These are phyloP conservation scores for Postia placenta DNA, from an alignment of 768 basidiomycete species.

Conservation along the genomic window DNA sequence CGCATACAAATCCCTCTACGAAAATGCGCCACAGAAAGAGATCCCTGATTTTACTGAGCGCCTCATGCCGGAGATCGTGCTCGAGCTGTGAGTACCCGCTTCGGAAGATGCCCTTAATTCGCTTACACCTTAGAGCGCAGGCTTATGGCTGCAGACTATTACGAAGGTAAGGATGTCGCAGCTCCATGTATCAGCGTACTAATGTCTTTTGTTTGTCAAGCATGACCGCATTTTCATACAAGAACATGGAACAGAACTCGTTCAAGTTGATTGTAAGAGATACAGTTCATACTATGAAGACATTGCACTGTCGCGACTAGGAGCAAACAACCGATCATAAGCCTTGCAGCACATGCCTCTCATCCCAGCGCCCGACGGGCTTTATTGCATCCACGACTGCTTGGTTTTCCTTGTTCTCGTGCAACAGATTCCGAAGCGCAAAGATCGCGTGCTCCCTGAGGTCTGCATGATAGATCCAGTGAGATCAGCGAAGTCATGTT, in stretches of 20 bases:
- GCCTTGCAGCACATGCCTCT: slow-evolving; percentile 43
- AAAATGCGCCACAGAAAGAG: slow-evolving; percentile 62
- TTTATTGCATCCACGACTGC: slow-evolving; percentile 68
- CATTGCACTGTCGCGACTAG: neutral
- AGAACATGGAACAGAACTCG: no score
- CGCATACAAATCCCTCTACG: slow-evolving; percentile 76
- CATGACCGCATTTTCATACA: no score
- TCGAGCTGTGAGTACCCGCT: slow-evolving; percentile 72
- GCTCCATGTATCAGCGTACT: no score
- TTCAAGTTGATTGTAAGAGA: no score
- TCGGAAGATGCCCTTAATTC: neutral
- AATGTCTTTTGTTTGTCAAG: no score
- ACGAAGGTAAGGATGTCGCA: slow-evolving; percentile 49
- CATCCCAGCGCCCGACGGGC: slow-evolving; percentile 53
- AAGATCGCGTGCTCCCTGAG: slow-evolving; percentile 91
- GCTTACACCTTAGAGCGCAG: slow-evolving; percentile 23
- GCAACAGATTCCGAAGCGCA: slow-evolving; percentile 71
- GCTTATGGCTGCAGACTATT: slow-evolving; percentile 59
- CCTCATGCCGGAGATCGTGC: slow-evolving; percentile 78
- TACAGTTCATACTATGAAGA: neutral
- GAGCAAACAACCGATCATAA: neutral
- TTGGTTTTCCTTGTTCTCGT: slow-evolving; percentile 76
- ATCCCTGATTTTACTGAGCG: slow-evolving; percentile 82
- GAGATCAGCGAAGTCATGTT: neutral
- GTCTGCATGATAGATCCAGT: slow-evolving; percentile 39